Base-by-base conservation (phyloP, 352 stramenopile species). In the Phytopythium montanum region DNA sequence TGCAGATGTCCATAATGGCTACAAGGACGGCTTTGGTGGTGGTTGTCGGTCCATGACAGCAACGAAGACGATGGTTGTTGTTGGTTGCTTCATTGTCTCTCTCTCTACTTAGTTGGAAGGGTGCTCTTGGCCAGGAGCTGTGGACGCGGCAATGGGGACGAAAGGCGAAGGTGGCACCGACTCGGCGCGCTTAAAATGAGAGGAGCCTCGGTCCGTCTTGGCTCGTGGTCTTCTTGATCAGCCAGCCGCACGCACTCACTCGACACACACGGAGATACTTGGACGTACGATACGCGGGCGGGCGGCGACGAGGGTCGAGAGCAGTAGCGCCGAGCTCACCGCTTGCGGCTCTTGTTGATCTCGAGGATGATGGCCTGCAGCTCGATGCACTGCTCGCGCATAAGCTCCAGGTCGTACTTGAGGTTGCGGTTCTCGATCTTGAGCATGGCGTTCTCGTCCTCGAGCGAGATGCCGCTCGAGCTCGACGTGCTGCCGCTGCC, bases 331-430 rank as follows among this genome's bases (percentile, higher is more conserved):
- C 45, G 45, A 23, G 51, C 4, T 64, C 85, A 94, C 68, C 85
- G 79, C 75, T 94, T 94, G 53, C 85, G 80, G 62, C 85, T 92
- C 71, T 90, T 91, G 81, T 94, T 92, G 69, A 94, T 94, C 77
- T 94, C 85, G 45, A 94, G 76, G 56, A 94, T 94, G 65, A 94
- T 94, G 53, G 85, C 77, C 54, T 94, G 85, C 52, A 94, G 60
- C 60, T 94, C 85, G 51, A 94, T 92, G 63, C 85, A 94, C 71
- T 94, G 85, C 66, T 94, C 85, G 31, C 85, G 85, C 85, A 94
- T 94, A 49, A 94, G 75, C 75, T 94, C 85, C 6, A 94, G 65
- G 57, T 94, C 85, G 72, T 92, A 94, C 65, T 90, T 88, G 56
- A 94, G 66, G 66, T 94, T 94, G 50, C 82, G 85, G 66, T 94